These are phyloP conservation scores for Nematodospora valgi DNA, from an alignment of 805 yeast species.

Conservation along the genomic window DNA sequence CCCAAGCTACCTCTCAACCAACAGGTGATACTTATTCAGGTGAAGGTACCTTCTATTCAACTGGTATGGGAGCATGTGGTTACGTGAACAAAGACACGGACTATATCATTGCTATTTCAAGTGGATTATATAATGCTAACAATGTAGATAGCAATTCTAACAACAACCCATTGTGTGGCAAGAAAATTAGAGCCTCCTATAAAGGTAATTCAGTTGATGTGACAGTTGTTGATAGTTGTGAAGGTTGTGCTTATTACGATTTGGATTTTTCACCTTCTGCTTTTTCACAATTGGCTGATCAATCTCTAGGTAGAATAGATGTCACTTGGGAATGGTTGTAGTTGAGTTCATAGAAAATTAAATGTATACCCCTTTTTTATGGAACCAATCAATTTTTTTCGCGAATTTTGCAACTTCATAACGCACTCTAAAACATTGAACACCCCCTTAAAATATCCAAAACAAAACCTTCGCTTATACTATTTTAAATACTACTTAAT, in stretches of 20 bases:
- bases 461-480: too few relatives aligned
- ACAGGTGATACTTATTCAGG: conserved; percentile 24
- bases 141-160: conserved; percentile 36
- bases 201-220: conserved; percentile 53
- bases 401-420: too few relatives aligned
- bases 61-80: conserved; percentile 58
- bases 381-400: too few relatives aligned
- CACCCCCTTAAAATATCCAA: too few relatives aligned
- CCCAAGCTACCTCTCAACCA: conserved; percentile 13
- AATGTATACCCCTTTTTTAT: too few relatives aligned
- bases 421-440: too few relatives aligned
- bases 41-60: conserved; percentile 48
- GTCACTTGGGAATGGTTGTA: conserved; percentile 49
- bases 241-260: conserved; percentile 47
- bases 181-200: conserved; percentile 44
- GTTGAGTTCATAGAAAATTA: too few relatives aligned
- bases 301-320: conserved; percentile 50
- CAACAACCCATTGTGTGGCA: conserved; percentile 51
- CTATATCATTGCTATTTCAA: conserved; percentile 51
- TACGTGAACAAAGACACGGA: conserved; percentile 42
- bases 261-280: conserved; percentile 64
- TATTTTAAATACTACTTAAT: too few relatives aligned
- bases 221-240: conserved; percentile 56
- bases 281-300: conserved; percentile 48
- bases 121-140: conserved; percentile 34